Evolutionary conservation across 2,329 filamentous ascomycete genomes (phyloP), one percentile per base, ranked within the genome.

Genomic region (Cladobotryum protrusum): DNA sequence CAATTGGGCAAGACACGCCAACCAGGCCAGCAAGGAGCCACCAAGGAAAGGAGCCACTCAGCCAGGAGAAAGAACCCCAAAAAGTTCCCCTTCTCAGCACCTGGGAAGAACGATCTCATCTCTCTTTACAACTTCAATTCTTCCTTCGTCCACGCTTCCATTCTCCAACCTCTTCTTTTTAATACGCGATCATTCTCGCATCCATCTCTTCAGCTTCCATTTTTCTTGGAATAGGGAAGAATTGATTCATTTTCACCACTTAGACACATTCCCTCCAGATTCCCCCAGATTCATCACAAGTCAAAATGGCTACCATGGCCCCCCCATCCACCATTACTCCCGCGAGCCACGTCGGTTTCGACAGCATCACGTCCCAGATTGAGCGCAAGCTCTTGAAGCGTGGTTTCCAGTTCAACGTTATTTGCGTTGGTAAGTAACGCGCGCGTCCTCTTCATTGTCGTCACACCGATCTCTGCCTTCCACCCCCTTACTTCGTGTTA

Each of bases 331-430:
- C 83, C 66, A 82, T 86, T 70, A 93, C 89, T 74, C 93, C 93
- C 67, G 86, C 93, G 72, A 95, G 86, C 86, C 93, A 97, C 81
- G 93, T 99, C 72, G 93, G 93, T 83, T 99, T 99, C 79, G 93
- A 99, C 79, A 96, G 90, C 79, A 99, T 99, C 81, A 99, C 93
- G 63, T 90, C 86, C 61, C 93, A 99, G 80, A 99, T 99, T 65
- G 93, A 99, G 85, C 87, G 89, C 78, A 99, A 99, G 86, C 86
- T 97, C 69, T 74, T 99, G 77, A 99, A 99, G 83, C 90, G 93
- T 75, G 93, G 93, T 64, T 99, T 99, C 75, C 93, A 99, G 75
- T 99, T 99, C 84, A 99, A 99, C 72, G 87, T 97, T 68, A 97
- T 97, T 73, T 96, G 91, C 72, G 93, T 97, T 71, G 93, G 93